A percentile compares a stretch with the other conserved stretches of the same genome.
Evolutionary conservation across 305 asterid species (phyloP).

Genomic region (Fraxinus sp.): DNA sequence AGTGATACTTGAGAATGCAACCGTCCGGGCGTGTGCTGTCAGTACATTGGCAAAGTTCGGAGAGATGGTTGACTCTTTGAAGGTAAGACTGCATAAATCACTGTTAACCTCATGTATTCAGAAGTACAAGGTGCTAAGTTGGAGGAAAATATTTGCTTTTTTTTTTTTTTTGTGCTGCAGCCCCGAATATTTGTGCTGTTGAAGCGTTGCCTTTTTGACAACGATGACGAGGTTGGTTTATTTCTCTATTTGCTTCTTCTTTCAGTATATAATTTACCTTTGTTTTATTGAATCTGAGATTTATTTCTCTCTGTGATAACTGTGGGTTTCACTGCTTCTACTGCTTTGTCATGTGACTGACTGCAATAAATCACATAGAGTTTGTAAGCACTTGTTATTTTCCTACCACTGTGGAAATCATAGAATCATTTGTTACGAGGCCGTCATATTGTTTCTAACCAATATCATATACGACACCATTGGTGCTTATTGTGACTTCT

Average conservation of each 20-base stretch:
- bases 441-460: neutral
- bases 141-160: conserved; percentile 2
- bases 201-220: conserved; percentile 92
- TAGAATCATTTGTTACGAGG: conserved; percentile 1
- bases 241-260: neutral
- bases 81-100: conserved; percentile 46
- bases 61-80: conserved; percentile 78
- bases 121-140: conserved; percentile 16
- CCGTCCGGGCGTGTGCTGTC: conserved; percentile 96
- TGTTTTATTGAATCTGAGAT: neutral
- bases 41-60: conserved; percentile 95
- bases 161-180: conserved; percentile 36
- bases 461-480: neutral
- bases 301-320: neutral
- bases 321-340: neutral
- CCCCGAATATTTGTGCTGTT: conserved; percentile 85
- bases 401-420: neutral
- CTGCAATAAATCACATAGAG: neutral
- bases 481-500: conserved; percentile 12
- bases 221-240: conserved; percentile 81
- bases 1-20: conserved; percentile 90
- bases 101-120: neutral
- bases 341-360: neutral
- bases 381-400: neutral
- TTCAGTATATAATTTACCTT: neutral